These are phyloP conservation scores for Beauveria asiatica DNA, from an alignment of 2,329 filamentous ascomycete species.

Conservation along the genomic window DNA sequence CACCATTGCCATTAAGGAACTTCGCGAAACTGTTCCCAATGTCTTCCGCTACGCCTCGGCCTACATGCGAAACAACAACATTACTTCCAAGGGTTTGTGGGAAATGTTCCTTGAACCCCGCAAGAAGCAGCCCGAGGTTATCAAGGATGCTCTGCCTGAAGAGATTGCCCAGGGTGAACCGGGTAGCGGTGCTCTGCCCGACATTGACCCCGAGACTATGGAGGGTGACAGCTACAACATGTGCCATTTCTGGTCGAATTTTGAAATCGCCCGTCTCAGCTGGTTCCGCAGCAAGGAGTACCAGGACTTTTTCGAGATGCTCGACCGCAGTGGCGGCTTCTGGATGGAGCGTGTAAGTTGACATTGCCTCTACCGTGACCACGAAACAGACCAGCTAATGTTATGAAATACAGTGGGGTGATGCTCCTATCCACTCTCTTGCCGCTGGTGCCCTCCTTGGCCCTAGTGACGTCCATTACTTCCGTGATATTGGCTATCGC, in stretches of 20 bases:
- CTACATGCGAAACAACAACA: slow-evolving; percentile 86
- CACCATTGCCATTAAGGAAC: slow-evolving; percentile 96
- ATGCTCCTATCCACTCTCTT: slow-evolving; percentile 95
- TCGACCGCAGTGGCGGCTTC: slow-evolving; percentile 96
- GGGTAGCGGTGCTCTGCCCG: slow-evolving; percentile 58
- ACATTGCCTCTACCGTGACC: neutral
- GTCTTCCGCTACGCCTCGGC: slow-evolving; percentile 98
- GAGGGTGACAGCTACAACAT: slow-evolving; percentile 98
- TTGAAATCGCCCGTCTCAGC: slow-evolving; percentile 88
- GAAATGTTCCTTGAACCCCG: slow-evolving; percentile 90
- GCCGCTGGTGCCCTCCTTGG: slow-evolving; percentile 82
- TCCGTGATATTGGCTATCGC: slow-evolving; percentile 96
- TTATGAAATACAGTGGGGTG: slow-evolving; percentile 68
- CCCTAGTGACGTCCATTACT: slow-evolving; percentile 87
- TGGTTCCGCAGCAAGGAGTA: slow-evolving; percentile 98
- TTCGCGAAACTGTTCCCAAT: slow-evolving; percentile 95
- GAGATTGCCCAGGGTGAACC: slow-evolving; percentile 73
- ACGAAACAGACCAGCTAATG: neutral
- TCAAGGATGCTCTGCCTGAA: slow-evolving; percentile 64
- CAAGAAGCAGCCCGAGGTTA: slow-evolving; percentile 52
- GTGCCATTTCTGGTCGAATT: slow-evolving; percentile 99
- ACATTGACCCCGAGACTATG: slow-evolving; percentile 88
- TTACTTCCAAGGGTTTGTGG: slow-evolving; percentile 89
- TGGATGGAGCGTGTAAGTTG: slow-evolving; percentile 88
- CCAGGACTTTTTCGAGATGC: slow-evolving; percentile 96